Base-by-base conservation (phyloP, 2,329 filamentous ascomycete species). In the Phyllosticta capitalensis region DNA sequence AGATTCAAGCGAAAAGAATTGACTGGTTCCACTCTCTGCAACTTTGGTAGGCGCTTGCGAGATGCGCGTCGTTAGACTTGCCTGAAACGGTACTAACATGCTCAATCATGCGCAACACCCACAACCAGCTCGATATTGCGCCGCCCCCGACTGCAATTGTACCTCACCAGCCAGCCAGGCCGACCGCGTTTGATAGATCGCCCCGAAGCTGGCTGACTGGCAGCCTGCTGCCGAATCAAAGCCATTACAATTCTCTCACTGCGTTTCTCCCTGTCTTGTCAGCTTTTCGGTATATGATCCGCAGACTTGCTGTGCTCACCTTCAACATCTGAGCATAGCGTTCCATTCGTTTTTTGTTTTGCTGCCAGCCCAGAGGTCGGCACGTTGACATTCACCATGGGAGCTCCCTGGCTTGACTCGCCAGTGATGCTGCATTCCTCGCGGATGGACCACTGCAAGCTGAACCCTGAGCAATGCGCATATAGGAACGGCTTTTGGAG, bases 391-490 rank as follows among this genome's bases (percentile, higher is more conserved):
- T 45, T 45, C 38, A 45, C 38, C 38, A 45, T 45, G 38, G 38
- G 59, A 9, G 19, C 10, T 6, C 60, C 60, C 4, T 61, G 60
- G 55, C 60, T 61, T 24, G 24, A 33, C 45, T 22, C 19, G 7
- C 60, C 60, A 20, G 52, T 61, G 14, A 55, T 48, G 52, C 56
- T 61, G 38, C 60, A 61, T 33, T 61, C 60, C 6, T 61, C 60
- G 12, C 45, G 60, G 10, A 54, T 53, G 22, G 56, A 54, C 56
- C 38, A 26, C 30, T 61, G 60, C 49, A 52, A 55, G 26, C 24
- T 59, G 45, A 59, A 26, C 20, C 22, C 55, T 17, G 53, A 38
- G 20, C 60, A 59, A 26, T 61, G 60, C 22, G 56, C 33, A 1
- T 61, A 61, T 26, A 21, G 53, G 2, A 48, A 38, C 19, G 56